Evolutionary conservation across 2,329 filamentous ascomycete genomes (phyloP).

Genomic region (Plenodomus biglobosus): DNA sequence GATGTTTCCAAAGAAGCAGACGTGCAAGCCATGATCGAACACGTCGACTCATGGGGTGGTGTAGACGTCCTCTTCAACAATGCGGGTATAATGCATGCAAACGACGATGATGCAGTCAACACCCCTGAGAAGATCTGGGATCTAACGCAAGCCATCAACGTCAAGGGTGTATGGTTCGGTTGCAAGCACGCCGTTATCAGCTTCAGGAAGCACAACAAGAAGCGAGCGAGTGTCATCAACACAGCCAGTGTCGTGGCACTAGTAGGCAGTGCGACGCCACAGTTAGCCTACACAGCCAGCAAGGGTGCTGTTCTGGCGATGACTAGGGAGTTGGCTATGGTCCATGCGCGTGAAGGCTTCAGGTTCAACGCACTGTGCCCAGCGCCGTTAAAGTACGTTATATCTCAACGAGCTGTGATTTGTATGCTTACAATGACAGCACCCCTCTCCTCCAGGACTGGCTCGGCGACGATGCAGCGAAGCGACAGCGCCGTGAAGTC

Average conservation of each 20-base stretch:
- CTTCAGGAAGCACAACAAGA: slow-evolving; percentile 78
- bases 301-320: slow-evolving; percentile 91
- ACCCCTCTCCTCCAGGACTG: slow-evolving; percentile 90
- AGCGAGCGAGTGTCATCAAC: slow-evolving; percentile 82
- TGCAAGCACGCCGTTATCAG: slow-evolving; percentile 87
- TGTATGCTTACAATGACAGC: slow-evolving; percentile 46
- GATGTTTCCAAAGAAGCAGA: slow-evolving; percentile 87
- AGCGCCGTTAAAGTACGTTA: slow-evolving; percentile 78
- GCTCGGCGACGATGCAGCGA: slow-evolving; percentile 82
- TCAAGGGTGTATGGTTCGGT: slow-evolving; percentile 97
- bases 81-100: slow-evolving; percentile 91
- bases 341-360: slow-evolving; percentile 85
- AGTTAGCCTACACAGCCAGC: slow-evolving; percentile 89
- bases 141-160: slow-evolving; percentile 89
- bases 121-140: slow-evolving; percentile 94
- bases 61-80: slow-evolving; percentile 96
- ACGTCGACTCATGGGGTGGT: slow-evolving; percentile 81
- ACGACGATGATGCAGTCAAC: slow-evolving; percentile 66
- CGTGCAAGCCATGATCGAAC: slow-evolving; percentile 72
- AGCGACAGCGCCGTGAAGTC: slow-evolving; percentile 79
- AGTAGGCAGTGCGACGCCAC: slow-evolving; percentile 82
- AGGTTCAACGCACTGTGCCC: slow-evolving; percentile 91
- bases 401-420: too few species aligned
- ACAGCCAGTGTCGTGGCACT: slow-evolving; percentile 87
- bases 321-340: slow-evolving; percentile 87